phyloP scores from a whole-genome alignment of 352 stramenopile species.

The Paralagenidium karlingii region DNA sequence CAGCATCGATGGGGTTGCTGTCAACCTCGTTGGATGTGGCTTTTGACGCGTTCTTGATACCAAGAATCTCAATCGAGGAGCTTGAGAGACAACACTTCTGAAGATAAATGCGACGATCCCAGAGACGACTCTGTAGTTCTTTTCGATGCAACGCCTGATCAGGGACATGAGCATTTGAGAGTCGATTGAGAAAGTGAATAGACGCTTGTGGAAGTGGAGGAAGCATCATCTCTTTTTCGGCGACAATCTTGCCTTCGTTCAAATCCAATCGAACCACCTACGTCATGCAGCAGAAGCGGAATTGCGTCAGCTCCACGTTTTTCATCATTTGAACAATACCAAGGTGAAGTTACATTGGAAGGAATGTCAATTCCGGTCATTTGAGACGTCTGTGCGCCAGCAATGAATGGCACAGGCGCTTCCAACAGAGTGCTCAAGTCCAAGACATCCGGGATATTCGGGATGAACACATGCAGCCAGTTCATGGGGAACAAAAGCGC shows the following conservation, averaged over 20 bases:
- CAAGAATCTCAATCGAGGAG: too few relatives aligned
- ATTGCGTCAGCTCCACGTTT: not conserved
- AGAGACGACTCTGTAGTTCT: conserved; percentile 26
- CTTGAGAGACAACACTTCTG: conserved; percentile 24
- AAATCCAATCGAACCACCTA: too few relatives aligned
- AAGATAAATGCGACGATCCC: conserved; percentile 28
- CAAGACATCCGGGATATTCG: conserved; percentile 28
- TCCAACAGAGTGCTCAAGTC: conserved; percentile 37
- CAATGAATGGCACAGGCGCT: conserved; percentile 36
- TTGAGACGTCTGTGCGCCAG: conserved; percentile 20
- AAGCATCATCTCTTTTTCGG: too few relatives aligned
- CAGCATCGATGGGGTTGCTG: too few relatives aligned
- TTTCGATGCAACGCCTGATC: conserved; percentile 16
- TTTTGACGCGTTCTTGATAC: too few relatives aligned
- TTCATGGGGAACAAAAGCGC: conserved; percentile 25
- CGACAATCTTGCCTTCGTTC: too few relatives aligned
- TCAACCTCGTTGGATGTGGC: too few relatives aligned
- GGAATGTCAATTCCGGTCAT: conserved; percentile 16
- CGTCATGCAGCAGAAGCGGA: too few relatives aligned
- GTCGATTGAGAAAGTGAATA: conserved; percentile 5
- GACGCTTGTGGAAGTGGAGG: conserved; percentile 9
- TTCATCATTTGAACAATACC: not conserved
- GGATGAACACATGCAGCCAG: conserved; percentile 43
- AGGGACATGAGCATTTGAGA: conserved; percentile 9
- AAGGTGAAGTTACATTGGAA: conserved; percentile 16